Evolutionary conservation across 495 filamentous ascomycete species (phyloP).

Genomic region (Hypoxylon trugodes): DNA sequence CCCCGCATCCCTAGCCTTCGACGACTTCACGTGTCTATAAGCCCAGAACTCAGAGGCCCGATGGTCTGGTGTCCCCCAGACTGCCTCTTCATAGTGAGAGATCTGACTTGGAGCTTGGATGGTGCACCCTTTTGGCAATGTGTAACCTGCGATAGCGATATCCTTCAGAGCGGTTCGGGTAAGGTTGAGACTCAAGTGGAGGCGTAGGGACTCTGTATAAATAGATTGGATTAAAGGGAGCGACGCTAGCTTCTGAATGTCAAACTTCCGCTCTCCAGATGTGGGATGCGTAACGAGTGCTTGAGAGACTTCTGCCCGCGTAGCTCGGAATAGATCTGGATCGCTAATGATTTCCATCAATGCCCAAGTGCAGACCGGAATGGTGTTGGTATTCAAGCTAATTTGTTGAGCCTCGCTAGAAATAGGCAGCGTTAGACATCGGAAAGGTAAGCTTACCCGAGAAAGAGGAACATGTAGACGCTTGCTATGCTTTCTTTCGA

Average conservation of each 20-base stretch:
- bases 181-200: constrained; percentile 44
- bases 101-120: no score
- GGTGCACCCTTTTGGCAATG: no score
- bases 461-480: not conserved
- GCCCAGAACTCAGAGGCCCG: not conserved
- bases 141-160: no score
- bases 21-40: not conserved
- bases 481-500: no score
- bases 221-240: constrained; percentile 51
- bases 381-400: not conserved
- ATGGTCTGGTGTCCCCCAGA: not conserved
- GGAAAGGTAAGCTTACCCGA: not conserved
- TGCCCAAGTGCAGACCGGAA: not conserved
- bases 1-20: not conserved
- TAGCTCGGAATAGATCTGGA: not conserved
- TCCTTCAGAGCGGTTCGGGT: no score
- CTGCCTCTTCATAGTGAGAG: not conserved
- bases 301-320: not conserved
- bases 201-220: constrained; percentile 49
- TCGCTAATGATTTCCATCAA: not conserved
- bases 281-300: not conserved
- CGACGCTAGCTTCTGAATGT: constrained; percentile 25
- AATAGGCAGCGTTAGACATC: not conserved
- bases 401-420: not conserved
- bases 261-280: not conserved